These are phyloP conservation scores for Podaxis sp. DNA, from an alignment of 768 basidiomycete species.

Conservation along the genomic window DNA sequence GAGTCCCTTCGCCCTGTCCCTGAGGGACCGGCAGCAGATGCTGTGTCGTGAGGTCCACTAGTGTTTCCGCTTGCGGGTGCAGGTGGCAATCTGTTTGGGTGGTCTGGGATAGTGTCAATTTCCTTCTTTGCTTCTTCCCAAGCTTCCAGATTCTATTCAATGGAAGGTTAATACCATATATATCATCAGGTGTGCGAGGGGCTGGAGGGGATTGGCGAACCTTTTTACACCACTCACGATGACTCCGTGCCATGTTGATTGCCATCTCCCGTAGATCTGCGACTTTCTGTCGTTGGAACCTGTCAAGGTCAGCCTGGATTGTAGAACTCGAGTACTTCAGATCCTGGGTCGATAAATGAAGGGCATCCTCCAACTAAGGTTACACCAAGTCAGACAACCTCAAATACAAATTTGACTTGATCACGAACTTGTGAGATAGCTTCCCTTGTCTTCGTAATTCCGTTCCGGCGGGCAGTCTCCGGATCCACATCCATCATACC, in stretches of 20 bases:
- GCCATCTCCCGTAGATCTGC: conserved; percentile 94
- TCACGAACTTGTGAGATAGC: conserved; percentile 83
- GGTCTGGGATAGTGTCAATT: conserved; percentile 86
- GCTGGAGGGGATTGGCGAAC: conserved; percentile 37
- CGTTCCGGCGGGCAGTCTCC: conserved; percentile 89
- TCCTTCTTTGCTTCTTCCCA: conserved; percentile 97
- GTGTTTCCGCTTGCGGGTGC: conserved; percentile 25
- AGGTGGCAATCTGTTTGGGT: conserved; percentile 72
- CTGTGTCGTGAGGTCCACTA: conserved; percentile 27
- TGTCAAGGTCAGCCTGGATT: conserved; percentile 95
- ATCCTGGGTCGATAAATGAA: conserved; percentile 90
- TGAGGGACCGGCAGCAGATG: conserved; percentile 28
- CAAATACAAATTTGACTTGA: not conserved
- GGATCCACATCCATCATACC: conserved; percentile 99
- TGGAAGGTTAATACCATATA: not conserved
- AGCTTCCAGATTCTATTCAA: conserved; percentile 83
- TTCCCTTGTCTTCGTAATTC: conserved; percentile 93
- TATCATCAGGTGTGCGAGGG: not conserved
- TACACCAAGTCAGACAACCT: conserved; percentile 2
- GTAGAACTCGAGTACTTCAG: conserved; percentile 95
- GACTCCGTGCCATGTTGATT: conserved; percentile 84
- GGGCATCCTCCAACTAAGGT: conserved; percentile 86
- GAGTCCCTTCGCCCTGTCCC: conserved; percentile 59
- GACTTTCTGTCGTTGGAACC: conserved; percentile 98
- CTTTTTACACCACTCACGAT: conserved; percentile 97